phyloP scores from a whole-genome alignment of 2,329 filamentous ascomycete species.

The Aspergillus eucalypticola region DNA sequence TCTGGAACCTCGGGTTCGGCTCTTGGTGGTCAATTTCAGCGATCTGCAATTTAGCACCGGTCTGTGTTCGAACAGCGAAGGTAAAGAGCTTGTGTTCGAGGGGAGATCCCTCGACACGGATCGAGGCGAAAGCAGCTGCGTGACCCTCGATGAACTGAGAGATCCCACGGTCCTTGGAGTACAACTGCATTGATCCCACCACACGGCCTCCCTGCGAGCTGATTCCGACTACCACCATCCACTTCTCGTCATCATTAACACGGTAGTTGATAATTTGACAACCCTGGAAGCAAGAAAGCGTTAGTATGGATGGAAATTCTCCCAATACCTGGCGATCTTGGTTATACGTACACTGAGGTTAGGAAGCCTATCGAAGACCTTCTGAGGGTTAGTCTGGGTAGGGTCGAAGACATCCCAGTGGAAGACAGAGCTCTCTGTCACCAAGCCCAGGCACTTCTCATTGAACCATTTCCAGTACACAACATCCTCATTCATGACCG shows the following conservation, averaged over 20 bases:
- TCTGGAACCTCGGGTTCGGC: slow-evolving; percentile 83
- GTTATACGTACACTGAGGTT: slow-evolving; percentile 72
- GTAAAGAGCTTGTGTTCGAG: slow-evolving; percentile 94
- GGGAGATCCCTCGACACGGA: slow-evolving; percentile 83
- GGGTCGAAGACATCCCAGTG: slow-evolving; percentile 97
- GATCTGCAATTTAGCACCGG: slow-evolving; percentile 92
- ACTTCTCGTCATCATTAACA: slow-evolving; percentile 91
- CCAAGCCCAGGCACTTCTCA: slow-evolving; percentile 80
- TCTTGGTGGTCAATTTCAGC: slow-evolving; percentile 95
- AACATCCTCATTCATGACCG: slow-evolving; percentile 94
- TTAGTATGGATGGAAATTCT: not conserved
- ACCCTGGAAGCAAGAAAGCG: slow-evolving; percentile 55
- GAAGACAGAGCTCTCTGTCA: slow-evolving; percentile 88
- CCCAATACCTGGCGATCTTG: not conserved
- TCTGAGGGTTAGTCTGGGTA: slow-evolving; percentile 74
- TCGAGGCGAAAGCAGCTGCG: slow-evolving; percentile 87
- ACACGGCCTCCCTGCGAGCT: slow-evolving; percentile 90
- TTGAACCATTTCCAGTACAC: slow-evolving; percentile 99
- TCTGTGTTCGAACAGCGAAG: slow-evolving; percentile 87
- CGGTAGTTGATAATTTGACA: slow-evolving; percentile 99
- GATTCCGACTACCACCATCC: slow-evolving; percentile 97
- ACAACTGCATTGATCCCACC: slow-evolving; percentile 94
- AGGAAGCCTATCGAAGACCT: slow-evolving; percentile 91
- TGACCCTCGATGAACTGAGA: slow-evolving; percentile 98
- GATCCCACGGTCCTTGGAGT: slow-evolving; percentile 92